Evolutionary conservation across 2,329 filamentous ascomycete genomes (phyloP).

Genomic region (Apiospora sp.): DNA sequence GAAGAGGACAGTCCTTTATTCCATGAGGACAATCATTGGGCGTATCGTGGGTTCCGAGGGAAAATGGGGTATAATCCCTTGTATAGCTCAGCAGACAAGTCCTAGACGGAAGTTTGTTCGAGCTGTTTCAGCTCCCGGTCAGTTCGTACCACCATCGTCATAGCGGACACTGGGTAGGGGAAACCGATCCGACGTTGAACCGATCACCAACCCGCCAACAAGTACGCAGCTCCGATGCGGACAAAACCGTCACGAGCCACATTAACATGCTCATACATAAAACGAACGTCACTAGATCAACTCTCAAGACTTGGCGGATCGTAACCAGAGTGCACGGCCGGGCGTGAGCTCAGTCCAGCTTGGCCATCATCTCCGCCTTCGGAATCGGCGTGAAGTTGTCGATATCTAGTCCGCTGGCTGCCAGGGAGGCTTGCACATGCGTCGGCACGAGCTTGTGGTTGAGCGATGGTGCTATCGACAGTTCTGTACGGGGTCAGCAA

Average conservation of each 20-base stretch:
- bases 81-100: slow-evolving; percentile 19
- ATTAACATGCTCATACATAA: slow-evolving; percentile 38
- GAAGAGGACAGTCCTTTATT: slow-evolving; percentile 20
- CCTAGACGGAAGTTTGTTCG: slow-evolving; percentile 20
- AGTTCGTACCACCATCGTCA: slow-evolving; percentile 22
- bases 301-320: slow-evolving; percentile 42
- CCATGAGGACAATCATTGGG: slow-evolving; percentile 21
- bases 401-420: slow-evolving; percentile 84
- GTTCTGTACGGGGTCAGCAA: slow-evolving; percentile 64
- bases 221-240: slow-evolving; percentile 30
- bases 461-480: slow-evolving; percentile 90
- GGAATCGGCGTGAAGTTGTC: slow-evolving; percentile 91
- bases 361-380: slow-evolving; percentile 97
- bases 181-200: slow-evolving; percentile 1
- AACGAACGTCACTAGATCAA: slow-evolving; percentile 41
- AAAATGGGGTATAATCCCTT: slow-evolving; percentile 19
- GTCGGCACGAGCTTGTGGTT: slow-evolving; percentile 88
- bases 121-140: slow-evolving; percentile 6
- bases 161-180: slow-evolving; percentile 21
- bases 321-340: slow-evolving; percentile 38
- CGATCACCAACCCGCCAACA: slow-evolving; percentile 22
- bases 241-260: slow-evolving; percentile 36
- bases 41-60: slow-evolving; percentile 22
- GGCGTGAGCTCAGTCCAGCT: slow-evolving; percentile 79
- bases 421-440: slow-evolving; percentile 79